A percentile compares a stretch with the other conserved stretches of the same genome.
phyloP scores from a whole-genome alignment of 1,139 yeast species.

The Scheffersomyces lignicola region DNA sequence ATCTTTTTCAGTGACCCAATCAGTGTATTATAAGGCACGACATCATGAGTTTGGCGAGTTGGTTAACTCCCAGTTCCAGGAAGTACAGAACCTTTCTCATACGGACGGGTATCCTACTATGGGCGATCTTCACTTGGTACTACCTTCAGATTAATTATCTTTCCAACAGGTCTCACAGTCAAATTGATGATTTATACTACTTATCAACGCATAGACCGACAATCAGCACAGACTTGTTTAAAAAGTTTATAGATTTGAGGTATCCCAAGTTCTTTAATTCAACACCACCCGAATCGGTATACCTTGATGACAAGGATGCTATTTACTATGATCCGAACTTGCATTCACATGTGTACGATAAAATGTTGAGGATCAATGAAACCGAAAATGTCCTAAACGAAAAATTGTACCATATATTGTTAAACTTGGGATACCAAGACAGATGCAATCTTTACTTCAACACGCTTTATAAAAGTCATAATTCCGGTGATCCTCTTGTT shows the following conservation, averaged over 20 bases:
- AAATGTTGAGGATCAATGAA: slow-evolving; percentile 3
- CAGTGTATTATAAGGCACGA: no score
- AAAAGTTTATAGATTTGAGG: slow-evolving; percentile 4
- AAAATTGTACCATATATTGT: slow-evolving; percentile 9
- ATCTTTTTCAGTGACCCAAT: no score
- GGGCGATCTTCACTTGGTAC: slow-evolving; percentile 1
- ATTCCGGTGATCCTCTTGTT: slow-evolving; percentile 6
- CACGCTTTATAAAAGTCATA: slow-evolving; percentile 5
- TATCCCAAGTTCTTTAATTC: slow-evolving; percentile 6
- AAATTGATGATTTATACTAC: not conserved
- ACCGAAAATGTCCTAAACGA: slow-evolving; percentile 3
- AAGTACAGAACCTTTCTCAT: slow-evolving; percentile 1
- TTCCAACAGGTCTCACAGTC: not conserved
- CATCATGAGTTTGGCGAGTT: not conserved
- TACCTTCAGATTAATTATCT: not conserved
- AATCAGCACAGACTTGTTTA: slow-evolving; percentile 3
- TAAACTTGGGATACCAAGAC: slow-evolving; percentile 8
- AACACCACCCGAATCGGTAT: not conserved
- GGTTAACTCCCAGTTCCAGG: not conserved
- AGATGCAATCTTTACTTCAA: slow-evolving; percentile 16
- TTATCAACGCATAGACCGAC: not conserved
- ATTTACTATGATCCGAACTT: slow-evolving; percentile 2
- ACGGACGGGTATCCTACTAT: not conserved
- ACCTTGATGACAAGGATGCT: not conserved
- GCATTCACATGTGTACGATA: slow-evolving; percentile 7